phyloP scores from a whole-genome alignment of 345 rosid genomes.

The Brassica carinata region DNA sequence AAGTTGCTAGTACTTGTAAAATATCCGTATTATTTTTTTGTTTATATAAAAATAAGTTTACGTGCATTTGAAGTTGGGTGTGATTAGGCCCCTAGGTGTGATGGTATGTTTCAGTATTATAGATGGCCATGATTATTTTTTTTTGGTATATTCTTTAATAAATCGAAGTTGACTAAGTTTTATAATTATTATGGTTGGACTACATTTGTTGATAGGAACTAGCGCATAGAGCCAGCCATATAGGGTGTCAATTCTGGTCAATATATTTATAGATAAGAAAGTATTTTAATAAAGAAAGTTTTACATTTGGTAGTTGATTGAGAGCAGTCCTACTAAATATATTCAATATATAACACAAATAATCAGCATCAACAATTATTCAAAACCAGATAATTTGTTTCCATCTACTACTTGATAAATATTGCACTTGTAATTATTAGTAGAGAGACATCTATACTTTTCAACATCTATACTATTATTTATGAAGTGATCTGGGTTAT shows the following conservation, averaged over 20 bases:
- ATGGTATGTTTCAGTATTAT: conserved; percentile 28
- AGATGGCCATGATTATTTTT: not conserved
- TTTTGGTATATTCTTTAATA: not conserved
- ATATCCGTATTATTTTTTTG: conserved; percentile 16
- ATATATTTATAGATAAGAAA: not conserved
- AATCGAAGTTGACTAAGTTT: conserved; percentile 23
- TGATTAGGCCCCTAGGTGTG: conserved; percentile 12
- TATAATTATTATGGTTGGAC: not conserved
- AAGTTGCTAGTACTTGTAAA: not conserved
- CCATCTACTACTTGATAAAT: not conserved
- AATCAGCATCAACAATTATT: conserved; percentile 11
- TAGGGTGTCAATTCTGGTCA: conserved; percentile 11
- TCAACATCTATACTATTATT: not conserved
- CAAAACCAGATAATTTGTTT: conserved; percentile 16
- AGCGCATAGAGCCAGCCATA: conserved; percentile 12
- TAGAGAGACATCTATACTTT: not conserved
- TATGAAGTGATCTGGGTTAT: no score
- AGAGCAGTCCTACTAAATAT: not conserved
- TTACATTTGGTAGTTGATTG: not conserved
- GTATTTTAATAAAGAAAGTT: not conserved
- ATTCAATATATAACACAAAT: not conserved
- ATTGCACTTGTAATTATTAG: conserved; percentile 18
- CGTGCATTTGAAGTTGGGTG: conserved; percentile 22
- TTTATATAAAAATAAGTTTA: not conserved
- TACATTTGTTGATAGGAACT: conserved; percentile 19